A percentile compares a stretch with the other conserved stretches of the same genome.
phyloP scores from a whole-genome alignment of 2,329 filamentous ascomycete genomes.

The Metarhizium humberi region DNA sequence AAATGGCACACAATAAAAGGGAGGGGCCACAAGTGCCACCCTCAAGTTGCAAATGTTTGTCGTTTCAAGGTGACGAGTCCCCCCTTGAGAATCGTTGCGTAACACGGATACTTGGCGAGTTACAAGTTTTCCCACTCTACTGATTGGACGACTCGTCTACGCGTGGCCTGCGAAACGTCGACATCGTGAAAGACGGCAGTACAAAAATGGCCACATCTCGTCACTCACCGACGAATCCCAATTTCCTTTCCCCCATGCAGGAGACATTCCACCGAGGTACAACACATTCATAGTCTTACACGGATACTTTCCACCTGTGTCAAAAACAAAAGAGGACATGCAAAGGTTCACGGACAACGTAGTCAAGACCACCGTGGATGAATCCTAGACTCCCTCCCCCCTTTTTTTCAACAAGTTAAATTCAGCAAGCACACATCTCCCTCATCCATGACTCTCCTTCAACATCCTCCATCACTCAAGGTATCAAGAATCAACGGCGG shows the following conservation, averaged over 20 bases:
- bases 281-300: conserved; percentile 3
- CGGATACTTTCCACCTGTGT: neutral
- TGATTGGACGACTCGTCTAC: neutral
- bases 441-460: neutral
- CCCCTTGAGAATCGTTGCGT: neutral
- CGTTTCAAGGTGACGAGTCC: neutral
- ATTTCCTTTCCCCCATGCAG: neutral
- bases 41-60: neutral
- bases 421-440: neutral
- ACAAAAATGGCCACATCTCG: neutral
- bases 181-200: neutral
- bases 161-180: neutral
- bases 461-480: too few species aligned
- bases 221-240: neutral
- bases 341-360: too few species aligned
- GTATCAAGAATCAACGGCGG: too few species aligned
- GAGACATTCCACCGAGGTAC: neutral
- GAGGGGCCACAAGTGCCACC: neutral
- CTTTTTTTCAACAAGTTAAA: neutral
- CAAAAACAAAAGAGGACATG: neutral
- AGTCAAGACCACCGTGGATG: neutral
- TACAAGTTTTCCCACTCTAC: neutral
- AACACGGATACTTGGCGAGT: neutral
- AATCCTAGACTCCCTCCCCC: neutral
- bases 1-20: neutral